A percentile compares a stretch with the other conserved stretches of the same genome.
These are phyloP conservation scores for Leucocoprinus sp. DNA, from an alignment of 768 basidiomycete genomes.

Conservation along the genomic window DNA sequence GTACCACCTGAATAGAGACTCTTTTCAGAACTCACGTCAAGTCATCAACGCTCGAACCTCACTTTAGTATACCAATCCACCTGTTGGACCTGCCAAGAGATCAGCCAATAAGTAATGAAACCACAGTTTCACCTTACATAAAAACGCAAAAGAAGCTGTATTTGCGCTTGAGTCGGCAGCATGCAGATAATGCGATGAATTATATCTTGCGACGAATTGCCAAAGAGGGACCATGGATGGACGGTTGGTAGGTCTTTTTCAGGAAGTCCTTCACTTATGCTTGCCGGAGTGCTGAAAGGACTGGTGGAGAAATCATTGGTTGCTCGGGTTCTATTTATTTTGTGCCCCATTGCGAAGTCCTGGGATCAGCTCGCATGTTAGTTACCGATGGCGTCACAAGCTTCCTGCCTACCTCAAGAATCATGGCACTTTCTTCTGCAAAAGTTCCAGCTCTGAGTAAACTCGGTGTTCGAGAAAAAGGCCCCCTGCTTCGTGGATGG, in stretches of 20 bases:
- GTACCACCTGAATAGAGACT: constrained; percentile 16
- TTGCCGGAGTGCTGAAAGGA: constrained; percentile 1
- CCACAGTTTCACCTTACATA: constrained; percentile 13
- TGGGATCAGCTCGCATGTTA: neutral
- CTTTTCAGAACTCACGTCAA: neutral
- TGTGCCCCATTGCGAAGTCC: constrained; percentile 12
- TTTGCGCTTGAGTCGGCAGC: constrained; percentile 14
- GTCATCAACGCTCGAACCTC: neutral
- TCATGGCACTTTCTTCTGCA: constrained; percentile 21
- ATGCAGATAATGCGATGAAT: constrained; percentile 13
- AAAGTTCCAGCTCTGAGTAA: constrained; percentile 15
- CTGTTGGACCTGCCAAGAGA: neutral
- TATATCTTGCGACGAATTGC: constrained; percentile 16
- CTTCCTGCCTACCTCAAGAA: constrained; percentile 16
- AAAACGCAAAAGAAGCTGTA: constrained; percentile 15
- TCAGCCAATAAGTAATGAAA: constrained; percentile 4
- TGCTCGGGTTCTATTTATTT: constrained; percentile 2
- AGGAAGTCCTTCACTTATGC: constrained; percentile 1
- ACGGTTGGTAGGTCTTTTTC: constrained; percentile 8
- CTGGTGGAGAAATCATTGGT: neutral
- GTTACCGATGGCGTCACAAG: constrained; percentile 6
- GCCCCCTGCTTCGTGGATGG: constrained; percentile 12
- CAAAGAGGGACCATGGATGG: constrained; percentile 18
- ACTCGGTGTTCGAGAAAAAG: constrained; percentile 1
- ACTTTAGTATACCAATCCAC: constrained; percentile 13